These are phyloP conservation scores for Meripilus lineatus DNA, from an alignment of 1,284 basidiomycete genomes.

Conservation along the genomic window DNA sequence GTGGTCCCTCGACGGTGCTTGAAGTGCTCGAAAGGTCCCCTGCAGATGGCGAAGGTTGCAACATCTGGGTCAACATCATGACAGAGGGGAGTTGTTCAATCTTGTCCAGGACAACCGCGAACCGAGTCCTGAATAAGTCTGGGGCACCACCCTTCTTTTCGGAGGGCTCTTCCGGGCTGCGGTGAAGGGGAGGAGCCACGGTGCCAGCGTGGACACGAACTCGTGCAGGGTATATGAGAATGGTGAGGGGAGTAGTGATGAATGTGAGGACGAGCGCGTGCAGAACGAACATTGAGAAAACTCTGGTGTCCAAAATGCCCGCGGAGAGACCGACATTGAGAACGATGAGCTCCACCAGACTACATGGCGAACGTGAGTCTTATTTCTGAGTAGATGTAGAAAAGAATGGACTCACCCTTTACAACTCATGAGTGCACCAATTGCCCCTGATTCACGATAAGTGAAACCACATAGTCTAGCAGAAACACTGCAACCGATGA, in stretches of 20 bases:
- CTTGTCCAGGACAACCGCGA: slow-evolving; percentile 81
- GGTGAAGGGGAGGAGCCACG: background rate
- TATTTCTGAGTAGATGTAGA: too few relatives aligned
- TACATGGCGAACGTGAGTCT: slow-evolving; percentile 27
- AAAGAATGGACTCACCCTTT: slow-evolving; percentile 63
- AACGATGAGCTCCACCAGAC: slow-evolving; percentile 86
- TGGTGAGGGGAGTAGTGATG: slow-evolving; percentile 80
- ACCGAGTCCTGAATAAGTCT: slow-evolving; percentile 47
- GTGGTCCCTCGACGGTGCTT: slow-evolving; percentile 3
- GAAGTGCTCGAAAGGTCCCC: slow-evolving; percentile 14
- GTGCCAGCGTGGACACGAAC: slow-evolving; percentile 31
- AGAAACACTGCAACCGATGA: slow-evolving; percentile 58
- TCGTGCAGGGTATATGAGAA: slow-evolving; percentile 68
- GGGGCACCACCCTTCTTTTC: slow-evolving; percentile 14
- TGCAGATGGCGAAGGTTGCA: too few relatives aligned
- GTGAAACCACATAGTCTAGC: slow-evolving; percentile 69
- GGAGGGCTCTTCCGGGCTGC: background rate
- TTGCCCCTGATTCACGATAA: slow-evolving; percentile 77
- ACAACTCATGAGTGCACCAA: slow-evolving; percentile 91
- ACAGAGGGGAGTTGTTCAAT: slow-evolving; percentile 78
- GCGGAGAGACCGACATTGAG: slow-evolving; percentile 88
- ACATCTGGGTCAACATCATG: slow-evolving; percentile 61
- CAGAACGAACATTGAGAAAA: slow-evolving; percentile 88
- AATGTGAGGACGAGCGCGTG: slow-evolving; percentile 83
- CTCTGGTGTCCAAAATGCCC: slow-evolving; percentile 66